Evolutionary conservation across 2,329 filamentous ascomycete species (phyloP).

Genomic region (Xylariaceae sp.): DNA sequence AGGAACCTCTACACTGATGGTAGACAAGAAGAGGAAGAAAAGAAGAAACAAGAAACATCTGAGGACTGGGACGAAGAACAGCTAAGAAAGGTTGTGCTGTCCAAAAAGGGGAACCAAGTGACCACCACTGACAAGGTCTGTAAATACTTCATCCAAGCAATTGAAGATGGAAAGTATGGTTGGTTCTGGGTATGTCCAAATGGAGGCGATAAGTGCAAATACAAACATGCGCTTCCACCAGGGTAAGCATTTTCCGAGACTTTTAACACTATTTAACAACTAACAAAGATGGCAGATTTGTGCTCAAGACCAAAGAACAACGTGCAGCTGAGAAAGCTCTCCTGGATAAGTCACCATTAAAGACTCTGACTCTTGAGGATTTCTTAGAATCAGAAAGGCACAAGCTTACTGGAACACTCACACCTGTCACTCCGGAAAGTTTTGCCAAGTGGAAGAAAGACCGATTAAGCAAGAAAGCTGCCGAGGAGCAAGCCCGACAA

Average conservation of each 20-base stretch:
- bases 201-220: conserved; percentile 97
- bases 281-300: conserved; percentile 64
- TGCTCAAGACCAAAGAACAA: conserved; percentile 98
- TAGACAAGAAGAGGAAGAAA: conserved; percentile 71
- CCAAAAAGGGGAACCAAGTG: conserved; percentile 95
- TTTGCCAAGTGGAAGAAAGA: conserved; percentile 99
- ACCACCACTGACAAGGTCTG: conserved; percentile 98
- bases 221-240: conserved; percentile 91
- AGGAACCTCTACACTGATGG: conserved; percentile 87
- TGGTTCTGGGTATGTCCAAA: conserved; percentile 99
- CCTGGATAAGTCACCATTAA: conserved; percentile 92
- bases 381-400: conserved; percentile 96
- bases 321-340: conserved; percentile 92
- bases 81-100: conserved; percentile 83
- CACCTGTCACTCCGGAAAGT: conserved; percentile 87
- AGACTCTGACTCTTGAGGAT: conserved; percentile 93
- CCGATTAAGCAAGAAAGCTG: conserved; percentile 90
- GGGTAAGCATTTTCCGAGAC: conserved; percentile 64
- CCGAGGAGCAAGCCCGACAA: conserved; percentile 85
- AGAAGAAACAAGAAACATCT: conserved; percentile 89
- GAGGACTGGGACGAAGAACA: conserved; percentile 99
- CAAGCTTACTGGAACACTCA: conserved; percentile 88
- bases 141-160: conserved; percentile 96
- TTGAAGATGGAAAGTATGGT: conserved; percentile 97
- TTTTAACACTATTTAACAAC: background rate